Evolutionary conservation across 768 basidiomycete species (phyloP).

Genomic region (Lactarius pseudohatsudake): DNA sequence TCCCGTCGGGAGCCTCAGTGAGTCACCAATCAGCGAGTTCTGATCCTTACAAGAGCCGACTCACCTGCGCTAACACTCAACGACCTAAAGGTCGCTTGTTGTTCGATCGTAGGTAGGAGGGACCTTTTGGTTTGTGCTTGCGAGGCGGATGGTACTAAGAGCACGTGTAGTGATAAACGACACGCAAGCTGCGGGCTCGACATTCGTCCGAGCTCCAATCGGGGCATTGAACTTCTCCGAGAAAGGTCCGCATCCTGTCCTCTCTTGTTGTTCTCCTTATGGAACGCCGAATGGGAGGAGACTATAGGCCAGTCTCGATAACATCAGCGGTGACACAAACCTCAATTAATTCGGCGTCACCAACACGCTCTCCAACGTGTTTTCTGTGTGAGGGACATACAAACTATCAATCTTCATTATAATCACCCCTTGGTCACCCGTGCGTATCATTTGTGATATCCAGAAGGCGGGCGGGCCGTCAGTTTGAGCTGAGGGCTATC

Average conservation of each 20-base stretch:
- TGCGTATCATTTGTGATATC: conserved; percentile 36
- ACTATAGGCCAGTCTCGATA: conserved; percentile 50
- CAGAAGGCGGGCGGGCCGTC: no score
- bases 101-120: conserved; percentile 46
- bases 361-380: conserved; percentile 51
- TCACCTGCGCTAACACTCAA: conserved; percentile 62
- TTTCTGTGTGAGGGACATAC: conserved; percentile 61
- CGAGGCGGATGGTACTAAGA: background rate
- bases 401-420: conserved; percentile 57
- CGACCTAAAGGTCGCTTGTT: conserved; percentile 62
- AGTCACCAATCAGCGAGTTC: conserved; percentile 7
- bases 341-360: conserved; percentile 58
- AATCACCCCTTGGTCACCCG: conserved; percentile 73
- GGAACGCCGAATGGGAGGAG: conserved; percentile 32
- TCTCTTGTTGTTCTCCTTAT: background rate
- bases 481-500: background rate
- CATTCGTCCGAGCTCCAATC: conserved; percentile 66
- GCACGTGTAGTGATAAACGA: conserved; percentile 51
- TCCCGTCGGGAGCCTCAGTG: conserved; percentile 68
- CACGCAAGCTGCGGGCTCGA: conserved; percentile 62
- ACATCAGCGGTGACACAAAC: conserved; percentile 49
- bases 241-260: conserved; percentile 38
- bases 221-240: conserved; percentile 76
- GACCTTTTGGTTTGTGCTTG: background rate
- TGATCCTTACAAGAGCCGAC: conserved; percentile 50